Conservation (phyloP, 495 filamentous ascomycete species). For the Aspergillus hancockii region DNA sequence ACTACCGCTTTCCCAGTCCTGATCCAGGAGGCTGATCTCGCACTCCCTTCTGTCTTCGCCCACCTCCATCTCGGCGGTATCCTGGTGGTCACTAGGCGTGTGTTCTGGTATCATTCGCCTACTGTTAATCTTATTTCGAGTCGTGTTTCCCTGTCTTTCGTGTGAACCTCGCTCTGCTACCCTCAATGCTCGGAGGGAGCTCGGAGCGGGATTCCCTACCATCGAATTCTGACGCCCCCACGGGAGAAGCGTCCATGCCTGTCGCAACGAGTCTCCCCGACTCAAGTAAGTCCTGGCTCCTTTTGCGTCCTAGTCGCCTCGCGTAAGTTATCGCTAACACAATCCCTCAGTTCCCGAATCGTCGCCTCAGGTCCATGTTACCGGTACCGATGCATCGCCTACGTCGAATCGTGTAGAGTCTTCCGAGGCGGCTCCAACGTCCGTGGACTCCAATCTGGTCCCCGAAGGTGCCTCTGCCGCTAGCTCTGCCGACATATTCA, state of each 20-base stretch:
- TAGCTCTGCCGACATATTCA: conserved; percentile 31
- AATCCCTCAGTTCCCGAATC: conserved; percentile 32
- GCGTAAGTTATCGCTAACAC: conserved; percentile 16
- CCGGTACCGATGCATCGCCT: conserved; percentile 29
- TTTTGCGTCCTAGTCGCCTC: neutral
- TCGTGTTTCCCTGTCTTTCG: conserved; percentile 13
- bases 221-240: conserved; percentile 30
- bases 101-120: conserved; percentile 5
- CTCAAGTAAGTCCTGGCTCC: conserved; percentile 17
- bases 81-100: conserved; percentile 24
- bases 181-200: conserved; percentile 43
- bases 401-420: conserved; percentile 28
- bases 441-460: conserved; percentile 20
- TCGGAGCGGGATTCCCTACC: conserved; percentile 36
- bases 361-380: conserved; percentile 28
- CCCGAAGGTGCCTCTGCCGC: conserved; percentile 17
- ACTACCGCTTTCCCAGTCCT: conserved; percentile 19
- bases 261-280: conserved; percentile 29
- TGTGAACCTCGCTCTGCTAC: conserved; percentile 23
- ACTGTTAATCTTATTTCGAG: conserved; percentile 6
- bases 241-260: conserved; percentile 41
- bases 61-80: conserved; percentile 21
- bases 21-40: conserved; percentile 44
- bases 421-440: conserved; percentile 24
- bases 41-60: conserved; percentile 18